Base-by-base conservation (phyloP, 805 yeast genomes). In the Candida patagonica region DNA sequence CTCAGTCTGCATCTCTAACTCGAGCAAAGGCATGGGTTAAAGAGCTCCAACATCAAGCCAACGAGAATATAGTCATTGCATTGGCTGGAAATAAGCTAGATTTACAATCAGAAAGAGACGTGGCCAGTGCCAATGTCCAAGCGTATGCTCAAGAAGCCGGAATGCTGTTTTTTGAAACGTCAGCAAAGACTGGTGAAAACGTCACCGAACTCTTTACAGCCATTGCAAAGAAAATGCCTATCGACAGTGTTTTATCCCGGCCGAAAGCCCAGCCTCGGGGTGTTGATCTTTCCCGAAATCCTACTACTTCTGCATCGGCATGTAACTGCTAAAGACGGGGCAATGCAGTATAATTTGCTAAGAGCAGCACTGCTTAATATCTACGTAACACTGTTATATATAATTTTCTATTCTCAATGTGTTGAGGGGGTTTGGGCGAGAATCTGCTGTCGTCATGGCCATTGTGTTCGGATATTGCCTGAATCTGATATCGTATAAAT, bases 1-100 rank as follows among this genome's bases (percentile, higher is more conserved):
- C 82, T 1, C 80, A 76, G 42, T 47, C 63, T 5, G 59, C 54
- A 5, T 84, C 95, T 16, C 74, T 89, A 50, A 71, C 68, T 19
- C 74, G 84, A 43, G 96, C 96, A 1, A 76, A 80, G 53, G 76
- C 75, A 42, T 92, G 98, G 98, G 76, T 85, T n/a, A 78, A 80
- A 41, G 96, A 92, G 63, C 68, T 89, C 45, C 84, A 83, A 61
- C 77, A 80, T 46, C 96, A 87, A 57, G 94, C 94, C 6, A 68
- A 70, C 33, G 76, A 56, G 41, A 75, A 78, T 40, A 75, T 88
- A 38, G 78, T 87, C 33, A 83, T 92, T 47, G 85, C 89, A 25
- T 59, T 92, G 7, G 82, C 89, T 3, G 98, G 97, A 0, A 92
- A 86, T 59, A 92, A 92, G 61, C 51, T 62, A 3, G 98, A 92